A percentile compares a stretch with the other conserved stretches of the same genome.
phyloP scores from a whole-genome alignment of 805 yeast species.

The Saturnispora gosingensis region DNA sequence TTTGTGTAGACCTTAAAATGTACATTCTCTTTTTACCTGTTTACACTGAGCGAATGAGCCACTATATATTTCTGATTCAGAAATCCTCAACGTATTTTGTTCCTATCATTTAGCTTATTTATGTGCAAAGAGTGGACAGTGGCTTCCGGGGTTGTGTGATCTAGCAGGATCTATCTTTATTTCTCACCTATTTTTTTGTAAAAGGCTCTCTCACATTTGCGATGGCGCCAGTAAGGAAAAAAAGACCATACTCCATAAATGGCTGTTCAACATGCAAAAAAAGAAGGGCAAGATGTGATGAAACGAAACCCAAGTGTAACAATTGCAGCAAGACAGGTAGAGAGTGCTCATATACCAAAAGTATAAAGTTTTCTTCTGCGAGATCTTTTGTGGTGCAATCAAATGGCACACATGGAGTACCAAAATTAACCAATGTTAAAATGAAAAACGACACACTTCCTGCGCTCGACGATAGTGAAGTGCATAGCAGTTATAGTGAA shows the following conservation, averaged over 20 bases:
- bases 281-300: constrained; percentile 36
- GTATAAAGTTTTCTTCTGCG: constrained; percentile 26
- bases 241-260: constrained; percentile 34
- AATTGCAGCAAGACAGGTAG: constrained; percentile 31
- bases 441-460: background rate
- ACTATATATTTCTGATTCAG: background rate
- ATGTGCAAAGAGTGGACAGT: background rate
- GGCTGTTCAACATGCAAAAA: constrained; percentile 40
- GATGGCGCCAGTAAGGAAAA: constrained; percentile 19
- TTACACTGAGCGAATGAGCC: constrained; percentile 1
- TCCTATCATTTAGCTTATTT: background rate
- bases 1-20: background rate
- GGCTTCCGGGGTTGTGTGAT: background rate
- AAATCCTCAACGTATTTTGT: background rate
- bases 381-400: constrained; percentile 21
- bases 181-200: background rate
- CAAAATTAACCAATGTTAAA: background rate
- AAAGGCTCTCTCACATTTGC: background rate
- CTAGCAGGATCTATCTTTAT: background rate
- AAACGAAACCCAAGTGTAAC: constrained; percentile 32
- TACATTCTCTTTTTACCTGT: no score
- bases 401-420: background rate
- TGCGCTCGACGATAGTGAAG: background rate
- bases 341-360: constrained; percentile 30
- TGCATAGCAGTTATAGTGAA: background rate